Evolutionary conservation across 768 basidiomycete species (phyloP), one percentile per base, ranked within the genome.

Genomic region (Hydnomerulius pinastri): DNA sequence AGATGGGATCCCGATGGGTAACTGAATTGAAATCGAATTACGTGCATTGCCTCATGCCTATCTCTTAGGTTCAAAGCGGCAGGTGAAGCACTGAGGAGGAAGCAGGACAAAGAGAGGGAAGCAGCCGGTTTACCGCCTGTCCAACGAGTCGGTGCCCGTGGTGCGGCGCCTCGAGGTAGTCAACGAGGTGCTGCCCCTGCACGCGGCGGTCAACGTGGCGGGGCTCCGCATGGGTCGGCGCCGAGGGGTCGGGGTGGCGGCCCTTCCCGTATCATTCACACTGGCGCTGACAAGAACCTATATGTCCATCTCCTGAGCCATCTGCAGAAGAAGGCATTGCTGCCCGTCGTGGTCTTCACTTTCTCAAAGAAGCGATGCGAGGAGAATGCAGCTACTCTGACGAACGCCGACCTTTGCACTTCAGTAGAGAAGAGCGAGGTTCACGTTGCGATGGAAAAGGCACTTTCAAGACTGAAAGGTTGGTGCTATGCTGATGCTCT

Each of bases 41-140:
- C 35, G 20, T 36, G 40, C 17, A 30, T 23, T 30, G 8, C 33
- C 40, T 58, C 39, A 47, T 53, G 42, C 51, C 11, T 35, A 21
- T 46, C 46, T 27, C 17, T 36, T 54, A 95, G 95, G 11, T 95
- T 94, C 73, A 91, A 92, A 64, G 86, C 88, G 30, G 97, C 97
- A 0, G 82, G 83, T 13, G 93, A 98, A 57, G 86, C 95, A 2
- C 73, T 96, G 17, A 81, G 85, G 43, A 80, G 95, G 30, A 99
- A 98, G 71, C 97, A 99, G 68, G 97, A 98, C 66, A 98, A 98
- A 67, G 96, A 98, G 67, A 81, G 97, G 43, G 94, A 98, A 72
- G 94, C 94, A 0, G 92, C 92, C 2, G 97, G 97, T 0, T 70
- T 98, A 28, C 83, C 87, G 6, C 92, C 93, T 5, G 83, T 94